Base-by-base conservation (phyloP, 345 rosid genomes). In the Noccaea bulbosa region DNA sequence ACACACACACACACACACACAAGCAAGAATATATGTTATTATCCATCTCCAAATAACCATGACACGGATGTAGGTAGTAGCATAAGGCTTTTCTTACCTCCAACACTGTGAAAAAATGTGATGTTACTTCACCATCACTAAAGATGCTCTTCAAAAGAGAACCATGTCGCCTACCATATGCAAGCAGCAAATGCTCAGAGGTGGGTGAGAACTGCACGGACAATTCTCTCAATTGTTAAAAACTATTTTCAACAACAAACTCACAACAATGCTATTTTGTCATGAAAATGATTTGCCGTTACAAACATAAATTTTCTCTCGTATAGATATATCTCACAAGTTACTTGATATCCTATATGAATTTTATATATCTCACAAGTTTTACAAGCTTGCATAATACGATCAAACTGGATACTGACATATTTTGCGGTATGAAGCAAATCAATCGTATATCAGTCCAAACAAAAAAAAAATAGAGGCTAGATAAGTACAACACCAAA, bases 131-230 rank as follows among this genome's bases (percentile, higher is more conserved):
- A 74, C 96, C 93, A 63, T 93, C 94, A 65, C 92, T 86, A 49
- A 88, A 87, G 64, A 93, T 81, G 71, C 97, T 88, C 80, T 86
- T 91, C 47, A 91, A 87, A 55, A 93, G 96, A 20, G 98, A 91
- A 68, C 86, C 87, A 61, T 93, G 98, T 47, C 98, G 97, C 30
- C 97, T 87, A n/a, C 98, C 98, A 78, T 93, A 93, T 40, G 98
- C 98, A 76, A 93, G 87, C 75, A 93, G 77, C 69, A 93, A 76
- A 62, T 93, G 97, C 86, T 93, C 98, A 4, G 98, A 91, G 43
- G 92, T 91, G 3, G 98, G 98, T 54, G 98, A 91, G 82, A 93
- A 93, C 98, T 93, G 86, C 90, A 87, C 17, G 30, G 11, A 55
- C 4, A 64, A n/a, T 0, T 54, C 38, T 54, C 38, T 6, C 30